A percentile compares a stretch with the other conserved stretches of the same genome.
Evolutionary conservation across 2,329 filamentous ascomycete species (phyloP).

Genomic region (Esteya vermicola): DNA sequence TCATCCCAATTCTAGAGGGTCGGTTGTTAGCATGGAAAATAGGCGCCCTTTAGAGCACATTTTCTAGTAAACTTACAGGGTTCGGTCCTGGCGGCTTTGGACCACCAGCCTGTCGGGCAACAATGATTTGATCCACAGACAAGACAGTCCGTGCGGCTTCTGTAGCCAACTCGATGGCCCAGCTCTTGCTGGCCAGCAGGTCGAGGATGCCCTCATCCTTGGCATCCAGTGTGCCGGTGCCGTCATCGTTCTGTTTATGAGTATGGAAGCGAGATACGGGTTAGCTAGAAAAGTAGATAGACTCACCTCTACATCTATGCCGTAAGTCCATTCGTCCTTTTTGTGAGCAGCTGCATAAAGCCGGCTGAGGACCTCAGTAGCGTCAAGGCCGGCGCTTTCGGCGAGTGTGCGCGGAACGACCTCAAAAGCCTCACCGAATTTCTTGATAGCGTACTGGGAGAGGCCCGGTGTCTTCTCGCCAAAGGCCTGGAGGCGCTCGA

Average conservation of each 20-base stretch:
- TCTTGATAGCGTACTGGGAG: constrained; percentile 91
- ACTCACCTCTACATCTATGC: constrained; percentile 75
- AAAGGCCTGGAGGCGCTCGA: constrained; percentile 79
- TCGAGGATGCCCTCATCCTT: constrained; percentile 84
- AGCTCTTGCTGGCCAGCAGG: constrained; percentile 80
- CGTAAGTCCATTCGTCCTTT: constrained; percentile 75
- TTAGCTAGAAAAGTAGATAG: background rate
- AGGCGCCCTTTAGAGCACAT: no score
- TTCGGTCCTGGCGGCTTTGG: constrained; percentile 95
- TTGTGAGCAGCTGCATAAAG: constrained; percentile 90
- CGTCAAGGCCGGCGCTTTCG: constrained; percentile 88
- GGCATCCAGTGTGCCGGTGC: constrained; percentile 70
- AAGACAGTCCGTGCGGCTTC: constrained; percentile 88
- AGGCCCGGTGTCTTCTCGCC: constrained; percentile 88
- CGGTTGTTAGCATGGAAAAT: background rate
- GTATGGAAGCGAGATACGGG: background rate
- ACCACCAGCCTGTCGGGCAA: constrained; percentile 89
- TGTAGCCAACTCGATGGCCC: constrained; percentile 94
- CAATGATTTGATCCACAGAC: constrained; percentile 97
- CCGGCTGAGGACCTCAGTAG: constrained; percentile 87
- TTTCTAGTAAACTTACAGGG: constrained; percentile 33
- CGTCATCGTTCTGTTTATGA: constrained; percentile 50
- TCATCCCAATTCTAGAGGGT: constrained; percentile 48
- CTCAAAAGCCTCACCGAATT: constrained; percentile 95
- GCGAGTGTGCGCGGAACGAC: constrained; percentile 88